Evolutionary conservation across 192 early-diverging fungal genomes (phyloP), one percentile per base, ranked within the genome.

Genomic region (Linnemannia zychae): DNA sequence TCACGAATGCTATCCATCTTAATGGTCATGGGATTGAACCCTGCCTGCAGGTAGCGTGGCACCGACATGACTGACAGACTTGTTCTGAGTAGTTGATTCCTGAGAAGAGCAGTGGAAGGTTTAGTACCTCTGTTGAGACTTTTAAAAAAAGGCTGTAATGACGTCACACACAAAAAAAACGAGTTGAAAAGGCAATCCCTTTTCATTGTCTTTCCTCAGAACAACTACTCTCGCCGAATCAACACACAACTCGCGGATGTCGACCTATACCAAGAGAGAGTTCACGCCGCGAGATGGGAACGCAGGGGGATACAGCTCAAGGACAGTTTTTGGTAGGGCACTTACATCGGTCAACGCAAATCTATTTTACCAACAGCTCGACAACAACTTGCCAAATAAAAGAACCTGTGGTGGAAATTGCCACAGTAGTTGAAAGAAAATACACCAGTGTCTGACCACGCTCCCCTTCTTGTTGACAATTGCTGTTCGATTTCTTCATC

Each of bases 281-380:
- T 84, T 74, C 69, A 74, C 76, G 4, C 81, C 81, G 38, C 75
- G 81, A 49, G 81, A 79, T 60, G 75, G 82, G 20, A 67, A 38
- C 52, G 82, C 38, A 38, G 77, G 82, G 1, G 71, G 69, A 48
- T 82, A 82, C 46, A 72, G 82, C 67, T 78, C 77, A 38, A 69
- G 82, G 77, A 84, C 73, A 78, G 82, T 84, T 37, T 84, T 84
- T 69, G 82, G 82, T 84, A 84, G 76, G 76, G 77, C 75, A 77
- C 49, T n/a, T 20, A 20, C 20, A 16, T 40, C 33, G 28, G 31
- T 17, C 57, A 70, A 1, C n/a, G 6, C 44, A 63, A 52, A 31
- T 74, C 36, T 24, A 63, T 50, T 44, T 44, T 44, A 6, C 3
- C 40, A 6, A 9, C 40, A 44, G 9, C 12, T 63, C 12, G 28